Evolutionary conservation across 768 basidiomycete genomes (phyloP).

Genomic region (Pleurotus cornucopiae): DNA sequence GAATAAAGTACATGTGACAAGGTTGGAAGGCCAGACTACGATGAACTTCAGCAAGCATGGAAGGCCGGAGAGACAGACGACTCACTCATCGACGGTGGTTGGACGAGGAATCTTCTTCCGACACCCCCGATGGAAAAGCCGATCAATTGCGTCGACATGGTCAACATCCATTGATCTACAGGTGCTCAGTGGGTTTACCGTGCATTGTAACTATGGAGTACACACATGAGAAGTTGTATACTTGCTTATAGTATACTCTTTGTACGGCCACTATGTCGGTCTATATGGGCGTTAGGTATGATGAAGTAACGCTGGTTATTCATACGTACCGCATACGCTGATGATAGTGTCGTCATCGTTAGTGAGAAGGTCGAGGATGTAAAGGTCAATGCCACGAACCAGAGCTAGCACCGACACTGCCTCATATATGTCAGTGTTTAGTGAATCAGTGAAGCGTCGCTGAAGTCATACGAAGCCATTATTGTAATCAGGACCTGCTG

Average conservation of each 20-base stretch:
- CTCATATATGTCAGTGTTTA: slow-evolving; percentile 19
- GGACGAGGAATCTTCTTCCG: slow-evolving; percentile 70
- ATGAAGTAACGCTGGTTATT: background rate
- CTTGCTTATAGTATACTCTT: slow-evolving; percentile 65
- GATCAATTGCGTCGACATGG: slow-evolving; percentile 72
- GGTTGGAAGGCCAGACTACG: slow-evolving; percentile 74
- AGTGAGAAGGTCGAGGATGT: too few relatives aligned
- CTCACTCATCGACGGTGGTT: slow-evolving; percentile 68
- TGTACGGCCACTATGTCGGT: slow-evolving; percentile 76
- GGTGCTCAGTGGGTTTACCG: slow-evolving; percentile 4
- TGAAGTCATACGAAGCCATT: slow-evolving; percentile 23
- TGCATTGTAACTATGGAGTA: background rate
- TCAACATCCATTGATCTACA: slow-evolving; percentile 73
- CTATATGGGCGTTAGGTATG: background rate
- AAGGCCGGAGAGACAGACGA: background rate
- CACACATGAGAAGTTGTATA: slow-evolving; percentile 55
- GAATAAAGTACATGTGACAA: slow-evolving; percentile 72
- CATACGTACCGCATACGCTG: background rate
- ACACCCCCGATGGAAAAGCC: slow-evolving; percentile 80
- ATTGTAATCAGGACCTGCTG: slow-evolving; percentile 54
- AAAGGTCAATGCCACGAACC: background rate
- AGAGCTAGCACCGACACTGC: slow-evolving; percentile 54
- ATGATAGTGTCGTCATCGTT: too few relatives aligned
- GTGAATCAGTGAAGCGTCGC: background rate
- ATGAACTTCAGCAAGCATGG: slow-evolving; percentile 21